Evolutionary conservation across 202 grass and related monocot species (phyloP).

Genomic region (Digitaria exilis): DNA sequence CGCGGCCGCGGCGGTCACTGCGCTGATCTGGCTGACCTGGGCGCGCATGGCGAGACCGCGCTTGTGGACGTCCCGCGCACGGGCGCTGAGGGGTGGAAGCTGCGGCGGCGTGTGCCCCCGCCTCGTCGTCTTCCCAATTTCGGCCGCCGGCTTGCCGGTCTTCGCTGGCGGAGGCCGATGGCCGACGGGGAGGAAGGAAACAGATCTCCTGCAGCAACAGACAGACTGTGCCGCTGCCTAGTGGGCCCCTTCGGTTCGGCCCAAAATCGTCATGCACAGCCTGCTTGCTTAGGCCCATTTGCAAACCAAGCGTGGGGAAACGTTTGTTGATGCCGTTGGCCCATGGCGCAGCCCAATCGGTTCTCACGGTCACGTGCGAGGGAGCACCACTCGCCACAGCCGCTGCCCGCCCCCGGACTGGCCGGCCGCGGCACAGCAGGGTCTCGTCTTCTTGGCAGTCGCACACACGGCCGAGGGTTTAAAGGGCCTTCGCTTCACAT

Average conservation of each 20-base stretch:
- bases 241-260: no score
- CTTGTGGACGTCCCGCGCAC: not conserved
- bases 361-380: no score
- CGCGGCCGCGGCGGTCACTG: conserved; percentile 19
- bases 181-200: no score
- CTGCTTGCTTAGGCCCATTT: no score
- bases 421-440: not conserved
- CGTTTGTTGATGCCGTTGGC: no score
- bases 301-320: no score
- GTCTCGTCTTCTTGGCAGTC: not conserved
- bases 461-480: conserved; percentile 48
- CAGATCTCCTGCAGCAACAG: no score
- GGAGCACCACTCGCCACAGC: no score
- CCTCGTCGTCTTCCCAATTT: not conserved
- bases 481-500: conserved; percentile 37
- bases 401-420: not conserved
- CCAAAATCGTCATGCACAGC: no score
- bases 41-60: conserved; percentile 27
- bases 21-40: conserved; percentile 22
- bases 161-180: not conserved
- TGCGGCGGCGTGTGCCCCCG: not conserved
- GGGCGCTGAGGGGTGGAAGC: not conserved
- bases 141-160: not conserved
- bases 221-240: no score
- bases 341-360: no score